phyloP scores from a whole-genome alignment of 305 asterid species.

The Fraxinus paxiana region DNA sequence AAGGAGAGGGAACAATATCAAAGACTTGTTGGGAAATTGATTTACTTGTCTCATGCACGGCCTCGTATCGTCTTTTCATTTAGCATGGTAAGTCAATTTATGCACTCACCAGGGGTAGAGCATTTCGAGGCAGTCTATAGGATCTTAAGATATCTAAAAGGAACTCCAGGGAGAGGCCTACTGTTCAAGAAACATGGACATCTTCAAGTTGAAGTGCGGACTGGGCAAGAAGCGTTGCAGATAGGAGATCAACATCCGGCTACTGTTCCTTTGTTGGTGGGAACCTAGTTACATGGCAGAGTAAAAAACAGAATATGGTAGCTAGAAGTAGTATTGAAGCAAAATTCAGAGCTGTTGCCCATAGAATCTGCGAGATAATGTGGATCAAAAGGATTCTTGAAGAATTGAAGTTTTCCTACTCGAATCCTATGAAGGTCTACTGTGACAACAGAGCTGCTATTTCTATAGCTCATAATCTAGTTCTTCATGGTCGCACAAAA shows the following conservation, averaged over 20 bases:
- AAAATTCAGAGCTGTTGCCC: background rate
- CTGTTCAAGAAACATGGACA: background rate
- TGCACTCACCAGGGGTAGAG: background rate
- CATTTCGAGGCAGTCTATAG: background rate
- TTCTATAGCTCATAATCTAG: too few species aligned
- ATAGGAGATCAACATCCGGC: background rate
- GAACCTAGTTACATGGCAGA: background rate
- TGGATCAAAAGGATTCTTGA: background rate
- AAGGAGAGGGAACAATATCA: background rate
- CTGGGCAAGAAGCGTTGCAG: background rate
- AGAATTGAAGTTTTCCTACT: background rate
- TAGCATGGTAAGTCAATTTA: slow-evolving; percentile 2
- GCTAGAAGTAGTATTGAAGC: background rate
- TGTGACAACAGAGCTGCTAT: background rate
- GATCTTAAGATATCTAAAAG: background rate
- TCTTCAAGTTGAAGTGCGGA: background rate
- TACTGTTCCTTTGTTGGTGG: slow-evolving; percentile 2
- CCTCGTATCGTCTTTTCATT: background rate
- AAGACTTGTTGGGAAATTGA: background rate
- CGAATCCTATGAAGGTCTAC: background rate
- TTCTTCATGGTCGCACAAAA: too few species aligned
- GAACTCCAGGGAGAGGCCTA: background rate
- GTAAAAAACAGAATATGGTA: background rate
- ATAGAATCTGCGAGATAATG: background rate
- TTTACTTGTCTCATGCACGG: background rate